These are phyloP conservation scores for Oryza australiensis DNA, from an alignment of 176 grass and related monocot genomes.

Conservation along the genomic window DNA sequence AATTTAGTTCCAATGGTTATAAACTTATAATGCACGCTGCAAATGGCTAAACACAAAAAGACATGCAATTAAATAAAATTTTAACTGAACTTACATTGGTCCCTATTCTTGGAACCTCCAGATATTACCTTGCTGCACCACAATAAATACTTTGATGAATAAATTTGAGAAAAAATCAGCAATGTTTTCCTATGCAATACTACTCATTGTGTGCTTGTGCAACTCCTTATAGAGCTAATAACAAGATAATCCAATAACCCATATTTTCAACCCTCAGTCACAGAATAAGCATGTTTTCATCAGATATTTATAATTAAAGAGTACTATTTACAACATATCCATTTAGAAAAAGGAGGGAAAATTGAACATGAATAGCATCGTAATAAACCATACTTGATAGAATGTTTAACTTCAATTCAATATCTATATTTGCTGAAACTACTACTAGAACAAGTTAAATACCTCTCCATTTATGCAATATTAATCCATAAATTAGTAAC, in stretches of 20 bases:
- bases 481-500: not conserved
- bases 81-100: slow-evolving; percentile 32
- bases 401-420: not conserved
- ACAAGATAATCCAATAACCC: not conserved
- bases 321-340: not conserved
- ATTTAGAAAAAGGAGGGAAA: not conserved
- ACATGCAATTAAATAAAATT: not conserved
- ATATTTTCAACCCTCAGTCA: not conserved
- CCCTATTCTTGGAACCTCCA: slow-evolving; percentile 28
- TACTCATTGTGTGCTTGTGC: not conserved
- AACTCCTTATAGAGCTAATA: not conserved
- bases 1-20: not conserved
- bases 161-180: not conserved
- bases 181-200: not conserved
- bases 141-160: slow-evolving; percentile 21
- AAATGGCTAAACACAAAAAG: not conserved
- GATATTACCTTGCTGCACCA: slow-evolving; percentile 44
- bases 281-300: not conserved
- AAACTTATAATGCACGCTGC: not conserved
- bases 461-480: not conserved
- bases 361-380: not conserved
- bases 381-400: not conserved
- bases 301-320: not conserved
- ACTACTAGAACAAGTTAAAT: not conserved
- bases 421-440: not conserved